Conservation (phyloP, 148 eudicot species). For the Silene latifolia region DNA sequence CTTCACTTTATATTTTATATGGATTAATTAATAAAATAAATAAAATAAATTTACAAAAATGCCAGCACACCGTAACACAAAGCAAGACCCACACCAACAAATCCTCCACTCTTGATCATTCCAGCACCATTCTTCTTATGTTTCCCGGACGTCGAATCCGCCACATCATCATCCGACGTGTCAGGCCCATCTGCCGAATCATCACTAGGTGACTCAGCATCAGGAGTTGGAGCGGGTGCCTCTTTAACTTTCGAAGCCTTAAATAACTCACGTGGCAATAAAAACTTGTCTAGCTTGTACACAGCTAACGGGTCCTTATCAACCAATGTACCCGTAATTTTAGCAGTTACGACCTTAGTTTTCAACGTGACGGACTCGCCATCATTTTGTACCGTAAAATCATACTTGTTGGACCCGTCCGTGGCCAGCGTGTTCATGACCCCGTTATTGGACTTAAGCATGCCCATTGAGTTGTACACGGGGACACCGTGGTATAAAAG, state of each 20-base stretch:
- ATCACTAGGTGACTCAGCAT: slow-evolving; percentile 32
- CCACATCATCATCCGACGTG: slow-evolving; percentile 28
- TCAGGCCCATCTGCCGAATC: slow-evolving; percentile 35
- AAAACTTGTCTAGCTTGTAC: slow-evolving; percentile 58
- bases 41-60: slow-evolving; percentile 28
- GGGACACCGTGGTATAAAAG: slow-evolving; percentile 64
- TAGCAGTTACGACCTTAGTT: slow-evolving; percentile 60
- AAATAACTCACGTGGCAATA: slow-evolving; percentile 61
- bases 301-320: slow-evolving; percentile 57
- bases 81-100: slow-evolving; percentile 21
- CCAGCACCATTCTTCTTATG: slow-evolving; percentile 31
- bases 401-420: slow-evolving; percentile 52
- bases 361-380: slow-evolving; percentile 59
- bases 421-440: slow-evolving; percentile 67
- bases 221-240: slow-evolving; percentile 42
- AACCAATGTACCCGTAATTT: slow-evolving; percentile 49
- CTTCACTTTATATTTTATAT: too few species aligned
- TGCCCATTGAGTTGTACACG: slow-evolving; percentile 56
- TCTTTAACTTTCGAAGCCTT: slow-evolving; percentile 27
- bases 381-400: slow-evolving; percentile 53
- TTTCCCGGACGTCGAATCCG: slow-evolving; percentile 37
- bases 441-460: slow-evolving; percentile 60
- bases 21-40: too few species aligned
- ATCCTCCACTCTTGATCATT: slow-evolving; percentile 31
- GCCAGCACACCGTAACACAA: slow-evolving; percentile 33